Base-by-base conservation (phyloP, 495 filamentous ascomycete species). In the Cryomyces antarcticus region DNA sequence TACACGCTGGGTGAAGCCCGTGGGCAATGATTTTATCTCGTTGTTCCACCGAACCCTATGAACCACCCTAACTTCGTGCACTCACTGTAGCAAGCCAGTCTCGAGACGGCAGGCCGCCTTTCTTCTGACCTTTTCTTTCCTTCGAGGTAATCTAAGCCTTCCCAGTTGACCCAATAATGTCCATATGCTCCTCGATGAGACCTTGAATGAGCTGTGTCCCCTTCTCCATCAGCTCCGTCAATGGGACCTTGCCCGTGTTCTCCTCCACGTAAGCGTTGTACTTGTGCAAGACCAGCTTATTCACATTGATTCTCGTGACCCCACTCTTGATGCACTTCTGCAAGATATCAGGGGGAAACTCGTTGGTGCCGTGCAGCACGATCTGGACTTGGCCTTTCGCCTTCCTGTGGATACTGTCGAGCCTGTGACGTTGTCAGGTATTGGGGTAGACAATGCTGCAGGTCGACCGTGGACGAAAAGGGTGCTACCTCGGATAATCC, bases 381-480 rank as follows among this genome's bases (percentile, higher is more conserved):
- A 89, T 53, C 44, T 68, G 55, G 13, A 85, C 80, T 40, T 64
- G 54, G 37, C 69, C 65, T 29, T 76, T 73, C 3, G 80, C 76
- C 17, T 62, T 61, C 46, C 71, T 58, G 45, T 74, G 68, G 53
- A 89, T 81, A 7, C 57, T 57, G 48, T 71, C 54, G 41, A 89
- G 59, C 33, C 80, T 39, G 38, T 7, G 24, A 10, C 17, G 17
- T 24, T 24, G 17, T 24, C 17, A 24, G 17, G 17, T 2, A 24
- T 24, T 24, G 17, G 1, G 17, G 17, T 24, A 24, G 17, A 24
- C 17, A 24, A 24, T 2, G 17, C 17, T 24, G 17, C 17, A 24
- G 1, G 17, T 24, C 17, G 17, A 24, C 17, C 17, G 17, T 24
- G 17, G 17, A 24, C 17, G 17, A 24, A 24, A 24, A 24, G 17